Evolutionary conservation across 306 rosid genomes (phyloP), one percentile per base, ranked within the genome.

Genomic region (Quercus parvula): DNA sequence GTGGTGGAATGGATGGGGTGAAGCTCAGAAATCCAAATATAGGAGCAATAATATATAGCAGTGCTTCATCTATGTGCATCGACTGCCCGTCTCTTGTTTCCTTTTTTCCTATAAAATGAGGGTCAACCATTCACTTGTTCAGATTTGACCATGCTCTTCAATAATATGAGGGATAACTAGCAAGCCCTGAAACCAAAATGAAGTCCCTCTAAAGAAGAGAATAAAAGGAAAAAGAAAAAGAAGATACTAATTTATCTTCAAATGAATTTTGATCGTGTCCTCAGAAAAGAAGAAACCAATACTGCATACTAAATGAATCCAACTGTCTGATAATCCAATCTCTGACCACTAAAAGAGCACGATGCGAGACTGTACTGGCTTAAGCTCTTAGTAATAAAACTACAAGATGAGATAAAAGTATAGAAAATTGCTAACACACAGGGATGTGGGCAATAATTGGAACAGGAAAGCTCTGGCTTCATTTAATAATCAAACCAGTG

Each of bases 1-100:
- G 8, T 0, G 41, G 2, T 0, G 6, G 41, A 7, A 1, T 7
- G 0, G 38, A 0, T 5, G 1, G 6, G 2, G 1, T 6, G 46
- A 2, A 1, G 46, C 46, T 38, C 46, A 38, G 2, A 38, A 38
- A 38, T 38, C 15, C 54, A 49, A 12, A 49, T 1, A 49, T 49
- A 49, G 17, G 17, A 49, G 17, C 17, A 3, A 17, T 49, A 49
- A 49, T 2, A 49, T 10, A 49, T 49, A 49, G 54, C 54, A 49
- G 12, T 49, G 54, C 54, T 49, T 46, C 52, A 46, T 46, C 52
- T 46, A 9, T 11, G 12, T 46, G 15, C 52, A 46, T 9, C 1
- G 52, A 46, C 14, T 46, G 12, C 52, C 52, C 17, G 12, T 59
- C 66, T 24, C 66, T 24, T 24, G 33, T 24, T 59, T 59, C 66